Evolutionary conservation across 768 basidiomycete species (phyloP).

Genomic region (Ephemerocybe angulata): DNA sequence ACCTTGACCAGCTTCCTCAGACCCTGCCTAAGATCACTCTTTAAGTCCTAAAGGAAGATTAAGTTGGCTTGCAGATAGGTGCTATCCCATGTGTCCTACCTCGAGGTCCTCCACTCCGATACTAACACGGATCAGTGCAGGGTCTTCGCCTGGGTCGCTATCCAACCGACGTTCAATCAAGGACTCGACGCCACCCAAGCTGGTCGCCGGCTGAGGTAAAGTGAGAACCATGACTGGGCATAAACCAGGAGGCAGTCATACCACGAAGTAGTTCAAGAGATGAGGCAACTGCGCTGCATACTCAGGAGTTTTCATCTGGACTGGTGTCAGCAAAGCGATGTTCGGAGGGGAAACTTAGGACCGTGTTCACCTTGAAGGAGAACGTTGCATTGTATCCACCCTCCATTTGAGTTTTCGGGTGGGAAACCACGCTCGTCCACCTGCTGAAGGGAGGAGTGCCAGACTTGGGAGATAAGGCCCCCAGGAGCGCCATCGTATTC

Average conservation of each 20-base stretch:
- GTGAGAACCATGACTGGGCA: too few species aligned
- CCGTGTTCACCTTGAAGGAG: conserved; percentile 51
- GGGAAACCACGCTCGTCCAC: conserved; percentile 57
- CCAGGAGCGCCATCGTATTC: conserved; percentile 65
- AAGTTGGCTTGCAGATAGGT: not conserved
- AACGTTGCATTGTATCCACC: conserved; percentile 80
- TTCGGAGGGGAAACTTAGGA: not conserved
- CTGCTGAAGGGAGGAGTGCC: conserved; percentile 75
- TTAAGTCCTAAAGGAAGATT: conserved; percentile 54
- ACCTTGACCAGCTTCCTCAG: conserved; percentile 39
- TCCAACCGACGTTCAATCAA: conserved; percentile 69
- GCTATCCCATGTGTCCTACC: conserved; percentile 32
- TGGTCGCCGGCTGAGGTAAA: conserved; percentile 88
- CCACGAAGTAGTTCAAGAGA: conserved; percentile 63
- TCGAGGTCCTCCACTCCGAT: conserved; percentile 82
- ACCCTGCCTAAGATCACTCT: conserved; percentile 62
- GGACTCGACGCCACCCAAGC: conserved; percentile 83
- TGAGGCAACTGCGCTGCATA: conserved; percentile 61
- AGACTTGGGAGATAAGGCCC: conserved; percentile 62
- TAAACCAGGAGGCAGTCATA: too few species aligned
- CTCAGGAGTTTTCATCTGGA: conserved; percentile 46
- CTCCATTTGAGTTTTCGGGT: conserved; percentile 64
- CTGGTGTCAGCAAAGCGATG: not conserved
- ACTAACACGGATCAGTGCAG: conserved; percentile 68
- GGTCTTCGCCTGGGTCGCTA: conserved; percentile 61